A percentile compares a stretch with the other conserved stretches of the same genome.
Evolutionary conservation across 768 basidiomycete species (phyloP).

Genomic region (Macrolepiota albuminosa): DNA sequence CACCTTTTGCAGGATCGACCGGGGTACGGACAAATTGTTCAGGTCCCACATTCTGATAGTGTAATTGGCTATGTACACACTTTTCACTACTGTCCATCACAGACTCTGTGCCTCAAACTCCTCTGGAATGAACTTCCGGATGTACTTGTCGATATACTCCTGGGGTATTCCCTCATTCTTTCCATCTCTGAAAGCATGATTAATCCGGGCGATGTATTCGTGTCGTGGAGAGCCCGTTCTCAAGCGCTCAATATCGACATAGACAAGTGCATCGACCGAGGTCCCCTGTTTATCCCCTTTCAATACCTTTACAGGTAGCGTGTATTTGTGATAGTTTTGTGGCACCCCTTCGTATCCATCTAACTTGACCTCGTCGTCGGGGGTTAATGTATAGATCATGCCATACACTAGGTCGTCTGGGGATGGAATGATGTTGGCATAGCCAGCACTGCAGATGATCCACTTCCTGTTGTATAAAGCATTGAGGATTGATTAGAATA

Average conservation of each 20-base stretch:
- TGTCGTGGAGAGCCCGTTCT: constrained; percentile 26
- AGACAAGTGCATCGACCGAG: constrained; percentile 30
- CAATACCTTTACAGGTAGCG: constrained; percentile 23
- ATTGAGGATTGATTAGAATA: background rate
- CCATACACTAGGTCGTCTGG: constrained; percentile 26
- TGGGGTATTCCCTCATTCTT: constrained; percentile 32
- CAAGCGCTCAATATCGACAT: constrained; percentile 33
- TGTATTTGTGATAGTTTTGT: constrained; percentile 30
- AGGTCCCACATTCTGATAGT: background rate
- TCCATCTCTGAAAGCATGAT: constrained; percentile 39
- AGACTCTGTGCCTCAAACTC: background rate
- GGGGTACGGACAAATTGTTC: background rate
- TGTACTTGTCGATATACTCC: constrained; percentile 39
- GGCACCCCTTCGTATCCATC: constrained; percentile 40
- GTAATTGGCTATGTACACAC: background rate
- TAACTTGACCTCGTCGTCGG: constrained; percentile 34
- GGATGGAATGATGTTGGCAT: constrained; percentile 41
- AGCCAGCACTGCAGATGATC: constrained; percentile 41
- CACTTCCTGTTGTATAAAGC: constrained; percentile 33
- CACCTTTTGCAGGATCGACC: background rate
- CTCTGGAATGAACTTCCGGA: constrained; percentile 37
- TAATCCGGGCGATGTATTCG: constrained; percentile 45
- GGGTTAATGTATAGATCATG: constrained; percentile 32
- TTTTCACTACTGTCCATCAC: constrained; percentile 1
- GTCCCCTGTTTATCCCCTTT: constrained; percentile 4